Evolutionary conservation across 129 eudicot species (phyloP), one percentile per base, ranked within the genome.

Genomic region (Helichrysum umbraculigerum): DNA sequence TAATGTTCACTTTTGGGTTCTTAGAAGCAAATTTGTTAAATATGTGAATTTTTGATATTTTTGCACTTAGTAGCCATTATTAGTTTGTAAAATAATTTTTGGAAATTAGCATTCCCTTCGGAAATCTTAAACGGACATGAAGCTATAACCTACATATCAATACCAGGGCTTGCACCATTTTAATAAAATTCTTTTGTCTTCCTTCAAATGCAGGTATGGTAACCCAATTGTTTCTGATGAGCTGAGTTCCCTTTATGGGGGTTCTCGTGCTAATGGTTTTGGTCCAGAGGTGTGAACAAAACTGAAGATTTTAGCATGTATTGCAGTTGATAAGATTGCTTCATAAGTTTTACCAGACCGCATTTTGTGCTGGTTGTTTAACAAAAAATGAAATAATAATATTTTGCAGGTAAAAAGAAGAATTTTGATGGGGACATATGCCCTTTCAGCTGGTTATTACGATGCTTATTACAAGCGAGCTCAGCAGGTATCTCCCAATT

Each of bases 401-500:
- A 6, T 52, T 25, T 78, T 85, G 44, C 86, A 95, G 99, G 99
- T 95, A n/a, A 95, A 95, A 78, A 89, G 88, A 82, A 89, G 97
- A 82, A 91, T 95, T 64, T 80, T 95, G 72, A 95, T 91, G 99
- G 99, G 99, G 80, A 95, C 99, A 77, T 95, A 95, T 85, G 99
- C 99, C 34, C 96, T 95, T 69, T 95, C 99, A 32, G 99, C 99
- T n/a, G 99, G 99, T 79, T 95, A 95, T 82, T 95, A 95, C 74
- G 99, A 95, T 86, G 99, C 97, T 56, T 95, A 87, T 83, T 95
- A 95, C 88, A 95, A 95, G 81, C 97, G 97, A 77, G 99, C 99
- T 12, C 99, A 95, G 64, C 99, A 95, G 99, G 97, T 91, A 74
- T 44, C 59, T n/a, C 17, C 34, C 17, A 25, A 61, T 33, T 68